Percentiles rank a stretch among this genome's conserved stretches.
phyloP scores from a whole-genome alignment of 2,329 filamentous ascomycete species.

The Cadophora luteo-olivacea region DNA sequence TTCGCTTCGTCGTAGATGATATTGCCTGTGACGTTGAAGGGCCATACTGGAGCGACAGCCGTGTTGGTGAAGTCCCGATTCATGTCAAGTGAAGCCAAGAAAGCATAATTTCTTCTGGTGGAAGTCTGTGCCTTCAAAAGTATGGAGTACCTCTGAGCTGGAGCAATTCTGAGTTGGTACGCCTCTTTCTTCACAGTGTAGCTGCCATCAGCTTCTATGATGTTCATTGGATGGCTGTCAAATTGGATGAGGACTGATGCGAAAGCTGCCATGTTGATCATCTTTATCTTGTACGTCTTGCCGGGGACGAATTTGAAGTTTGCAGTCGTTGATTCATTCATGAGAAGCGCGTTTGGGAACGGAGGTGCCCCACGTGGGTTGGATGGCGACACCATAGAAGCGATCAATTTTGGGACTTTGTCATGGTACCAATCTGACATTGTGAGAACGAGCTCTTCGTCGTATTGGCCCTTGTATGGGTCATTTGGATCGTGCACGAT shows the following conservation, averaged over 20 bases:
- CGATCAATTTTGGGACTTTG: constrained; percentile 28
- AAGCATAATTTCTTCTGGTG: constrained; percentile 41
- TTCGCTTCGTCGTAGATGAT: constrained; percentile 59
- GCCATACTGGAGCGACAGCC: constrained; percentile 51
- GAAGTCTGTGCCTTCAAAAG: constrained; percentile 50
- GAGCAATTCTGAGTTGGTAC: constrained; percentile 50
- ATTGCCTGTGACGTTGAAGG: constrained; percentile 63
- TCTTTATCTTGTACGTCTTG: constrained; percentile 34
- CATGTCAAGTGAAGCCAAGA: constrained; percentile 46
- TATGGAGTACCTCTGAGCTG: constrained; percentile 54
- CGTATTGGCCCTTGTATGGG: constrained; percentile 57
- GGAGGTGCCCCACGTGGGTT: constrained; percentile 25
- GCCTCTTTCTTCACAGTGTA: constrained; percentile 48
- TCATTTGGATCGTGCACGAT: constrained; percentile 64
- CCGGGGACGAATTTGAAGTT: constrained; percentile 33
- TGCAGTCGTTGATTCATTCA: constrained; percentile 25
- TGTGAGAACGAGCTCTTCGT: constrained; percentile 64
- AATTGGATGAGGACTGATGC: constrained; percentile 28
- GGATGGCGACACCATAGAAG: constrained; percentile 22
- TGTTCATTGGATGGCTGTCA: constrained; percentile 45
- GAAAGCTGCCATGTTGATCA: constrained; percentile 35
- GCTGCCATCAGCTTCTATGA: constrained; percentile 57
- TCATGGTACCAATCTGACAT: constrained; percentile 64
- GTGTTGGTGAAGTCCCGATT: constrained; percentile 56
- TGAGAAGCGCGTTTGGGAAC: constrained; percentile 30